Base-by-base conservation (phyloP, 2,329 filamentous ascomycete species). In the Colletotrichum chlorophyti region DNA sequence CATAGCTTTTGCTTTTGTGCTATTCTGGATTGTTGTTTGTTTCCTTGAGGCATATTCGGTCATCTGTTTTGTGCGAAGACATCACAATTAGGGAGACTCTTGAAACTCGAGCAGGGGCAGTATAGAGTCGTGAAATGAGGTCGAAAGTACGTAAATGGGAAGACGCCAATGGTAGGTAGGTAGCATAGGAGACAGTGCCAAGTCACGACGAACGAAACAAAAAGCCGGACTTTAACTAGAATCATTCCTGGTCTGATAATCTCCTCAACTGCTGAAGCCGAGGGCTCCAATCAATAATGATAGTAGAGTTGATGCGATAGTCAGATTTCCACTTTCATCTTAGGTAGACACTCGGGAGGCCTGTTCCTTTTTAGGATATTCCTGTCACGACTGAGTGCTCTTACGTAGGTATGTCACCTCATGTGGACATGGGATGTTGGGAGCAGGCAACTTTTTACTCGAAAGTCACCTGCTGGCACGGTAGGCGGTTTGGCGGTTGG, bases 331-430 rank as follows among this genome's bases (percentile, higher is more conserved):
- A 49, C 31, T 40, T 55, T 43, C 55, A 49, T 49, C 37, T 26
- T 38, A 32, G 53, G 14, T 21, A 27, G 26, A 15, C 38, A n/a
- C n/a, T n/a, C n/a, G 26, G 51, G 21, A 35, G 38, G 37, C 43
- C 23, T 59, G 17, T 14, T 55, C 51, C 17, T 37, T 49, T 55
- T n/a, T 49, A 15, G 55, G 51, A 55, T 49, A 32, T 43, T 55
- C 29, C 31, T 59, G 24, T 51, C 51, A 55, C 42, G 51, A 34
- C 15, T 24, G 51, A 49, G 21, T 35, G 37, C 31, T 38, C 35
- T 54, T 55, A 38, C 55, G 51, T n/a, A n/a, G n/a, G n/a, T 55
- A 55, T 59, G 51, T 45, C 55, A 49, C 45, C 51, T 55, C 38
- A 43, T 40, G 51, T 59, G 43, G 26, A 38, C 29, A 17, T 49